Evolutionary conservation across 306 rosid species (phyloP).

Genomic region (Oemleria cerasiformis): DNA sequence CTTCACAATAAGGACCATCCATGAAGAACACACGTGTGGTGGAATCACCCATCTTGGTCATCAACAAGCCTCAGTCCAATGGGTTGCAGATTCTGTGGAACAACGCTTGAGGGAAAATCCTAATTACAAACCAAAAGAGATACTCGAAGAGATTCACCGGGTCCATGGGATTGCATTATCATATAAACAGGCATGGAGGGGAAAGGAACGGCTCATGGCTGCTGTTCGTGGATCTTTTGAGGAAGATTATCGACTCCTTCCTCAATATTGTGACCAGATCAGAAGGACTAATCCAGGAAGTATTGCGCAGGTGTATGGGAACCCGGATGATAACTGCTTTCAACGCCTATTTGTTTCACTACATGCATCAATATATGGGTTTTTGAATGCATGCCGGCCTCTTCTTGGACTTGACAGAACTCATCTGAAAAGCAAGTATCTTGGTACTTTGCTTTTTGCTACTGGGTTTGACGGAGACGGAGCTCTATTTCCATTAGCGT

Average conservation of each 20-base stretch:
- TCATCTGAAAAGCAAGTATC: conserved; percentile 49
- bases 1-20: conserved; percentile 52
- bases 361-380: conserved; percentile 50
- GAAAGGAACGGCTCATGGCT: conserved; percentile 55
- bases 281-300: conserved; percentile 50
- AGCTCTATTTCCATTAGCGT: conserved; percentile 46
- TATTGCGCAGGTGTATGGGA: conserved; percentile 45
- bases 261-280: conserved; percentile 53
- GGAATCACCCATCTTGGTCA: conserved; percentile 58
- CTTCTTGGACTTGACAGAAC: conserved; percentile 50
- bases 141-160: conserved; percentile 54
- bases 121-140: conserved; percentile 49
- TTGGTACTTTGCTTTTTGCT: conserved; percentile 52
- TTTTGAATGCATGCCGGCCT: conserved; percentile 55
- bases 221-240: conserved; percentile 54
- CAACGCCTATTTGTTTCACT: conserved; percentile 51
- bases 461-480: conserved; percentile 58
- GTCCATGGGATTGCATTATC: conserved; percentile 50
- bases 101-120: conserved; percentile 49
- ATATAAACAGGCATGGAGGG: conserved; percentile 54
- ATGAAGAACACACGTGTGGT: conserved; percentile 42
- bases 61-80: conserved; percentile 56
- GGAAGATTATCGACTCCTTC: conserved; percentile 50
- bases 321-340: conserved; percentile 41
- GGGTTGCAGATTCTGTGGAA: conserved; percentile 55